These are phyloP conservation scores for Trypanosoma scelopori DNA, from an alignment of 208 protist species.

Conservation along the genomic window DNA sequence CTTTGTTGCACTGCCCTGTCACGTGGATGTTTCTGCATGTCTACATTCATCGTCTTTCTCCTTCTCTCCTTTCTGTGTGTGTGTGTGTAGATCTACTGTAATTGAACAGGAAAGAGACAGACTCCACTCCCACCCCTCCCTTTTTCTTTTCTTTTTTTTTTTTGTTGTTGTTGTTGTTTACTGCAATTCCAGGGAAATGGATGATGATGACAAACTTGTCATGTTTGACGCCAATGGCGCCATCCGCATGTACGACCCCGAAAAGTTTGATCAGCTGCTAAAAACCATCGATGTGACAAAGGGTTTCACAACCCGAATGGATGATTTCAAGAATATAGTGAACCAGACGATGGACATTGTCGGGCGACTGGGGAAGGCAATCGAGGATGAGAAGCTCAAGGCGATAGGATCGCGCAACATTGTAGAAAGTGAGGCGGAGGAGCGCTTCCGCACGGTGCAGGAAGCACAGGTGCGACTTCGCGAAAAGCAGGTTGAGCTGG, in stretches of 20 bases:
- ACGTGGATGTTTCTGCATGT: no score
- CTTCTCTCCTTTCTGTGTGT: slow-evolving; percentile 6
- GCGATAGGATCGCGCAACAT: slow-evolving; percentile 85
- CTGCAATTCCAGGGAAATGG: slow-evolving; percentile 37
- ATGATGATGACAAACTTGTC: slow-evolving; percentile 83
- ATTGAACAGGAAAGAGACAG: background rate
- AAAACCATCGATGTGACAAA: slow-evolving; percentile 72
- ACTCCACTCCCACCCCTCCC: background rate
- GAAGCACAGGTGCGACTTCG: slow-evolving; percentile 84
- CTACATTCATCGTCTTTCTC: no score
- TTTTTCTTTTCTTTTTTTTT: slow-evolving; percentile 9
- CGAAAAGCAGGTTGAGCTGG: slow-evolving; percentile 88
- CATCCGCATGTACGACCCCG: slow-evolving; percentile 90
- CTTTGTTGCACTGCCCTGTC: no score
- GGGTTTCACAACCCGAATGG: slow-evolving; percentile 79
- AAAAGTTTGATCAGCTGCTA: slow-evolving; percentile 86
- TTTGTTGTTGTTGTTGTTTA: slow-evolving; percentile 4
- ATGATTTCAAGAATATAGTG: slow-evolving; percentile 80
- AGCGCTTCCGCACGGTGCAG: slow-evolving; percentile 66
- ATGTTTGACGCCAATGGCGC: slow-evolving; percentile 90
- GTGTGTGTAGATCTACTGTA: background rate
- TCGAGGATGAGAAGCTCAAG: slow-evolving; percentile 85
- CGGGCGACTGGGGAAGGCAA: slow-evolving; percentile 68
- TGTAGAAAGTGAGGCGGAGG: slow-evolving; percentile 89
- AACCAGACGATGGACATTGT: slow-evolving; percentile 84